Evolutionary conservation across 2,329 filamentous ascomycete genomes (phyloP).

Genomic region (Tolypocladium pustulatum): DNA sequence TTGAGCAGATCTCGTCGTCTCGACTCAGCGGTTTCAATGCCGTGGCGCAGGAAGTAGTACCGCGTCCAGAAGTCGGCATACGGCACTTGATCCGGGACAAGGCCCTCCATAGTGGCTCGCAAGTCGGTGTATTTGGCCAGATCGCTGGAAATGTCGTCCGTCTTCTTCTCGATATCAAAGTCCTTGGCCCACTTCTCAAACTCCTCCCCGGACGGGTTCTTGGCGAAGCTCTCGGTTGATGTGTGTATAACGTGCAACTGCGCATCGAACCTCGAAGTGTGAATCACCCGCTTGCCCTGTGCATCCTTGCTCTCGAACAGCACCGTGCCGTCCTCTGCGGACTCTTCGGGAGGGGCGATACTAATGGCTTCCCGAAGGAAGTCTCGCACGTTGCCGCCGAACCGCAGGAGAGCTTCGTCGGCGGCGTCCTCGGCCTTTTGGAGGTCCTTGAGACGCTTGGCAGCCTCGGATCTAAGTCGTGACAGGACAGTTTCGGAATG

Average conservation of each 20-base stretch:
- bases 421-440: constrained; percentile 90
- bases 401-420: constrained; percentile 86
- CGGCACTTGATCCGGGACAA: constrained; percentile 87
- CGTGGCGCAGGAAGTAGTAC: constrained; percentile 90
- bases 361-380: constrained; percentile 86
- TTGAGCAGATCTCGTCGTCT: constrained; percentile 82
- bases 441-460: constrained; percentile 77
- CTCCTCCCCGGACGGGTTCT: constrained; percentile 67
- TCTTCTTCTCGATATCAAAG: constrained; percentile 78
- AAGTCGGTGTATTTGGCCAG: constrained; percentile 81
- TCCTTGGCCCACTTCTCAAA: constrained; percentile 62
- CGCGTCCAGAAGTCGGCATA: constrained; percentile 87
- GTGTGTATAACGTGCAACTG: constrained; percentile 94
- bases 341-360: constrained; percentile 62
- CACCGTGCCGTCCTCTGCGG: constrained; percentile 47
- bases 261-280: constrained; percentile 88
- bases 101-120: constrained; percentile 80
- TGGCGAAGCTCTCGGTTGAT: constrained; percentile 67
- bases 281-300: constrained; percentile 83
- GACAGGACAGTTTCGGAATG: constrained; percentile 59
- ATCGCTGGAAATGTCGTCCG: constrained; percentile 70
- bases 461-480: constrained; percentile 64
- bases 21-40: constrained; percentile 87
- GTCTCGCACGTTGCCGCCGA: constrained; percentile 79
- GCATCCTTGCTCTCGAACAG: constrained; percentile 92